These are phyloP conservation scores for Ogataea kodamae DNA, from an alignment of 805 yeast species.

Conservation along the genomic window DNA sequence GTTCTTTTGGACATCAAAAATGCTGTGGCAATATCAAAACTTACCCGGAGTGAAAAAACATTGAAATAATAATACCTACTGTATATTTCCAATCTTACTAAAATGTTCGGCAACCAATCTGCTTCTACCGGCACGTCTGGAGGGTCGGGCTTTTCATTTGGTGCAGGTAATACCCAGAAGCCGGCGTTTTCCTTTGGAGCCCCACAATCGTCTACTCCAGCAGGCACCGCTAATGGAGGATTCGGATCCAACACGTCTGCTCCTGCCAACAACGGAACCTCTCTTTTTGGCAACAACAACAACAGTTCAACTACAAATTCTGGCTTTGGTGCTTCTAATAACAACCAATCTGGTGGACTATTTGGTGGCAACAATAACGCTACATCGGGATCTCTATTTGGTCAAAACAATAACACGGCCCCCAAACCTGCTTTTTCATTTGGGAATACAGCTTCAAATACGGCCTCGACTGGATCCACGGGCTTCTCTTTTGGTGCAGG, in stretches of 20 bases:
- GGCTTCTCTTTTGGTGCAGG: slow-evolving; percentile 16
- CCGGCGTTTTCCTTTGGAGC: slow-evolving; percentile 6
- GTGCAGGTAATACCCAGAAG: slow-evolving; percentile 5
- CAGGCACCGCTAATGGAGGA: slow-evolving; percentile 1
- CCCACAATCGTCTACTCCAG: slow-evolving; percentile 1
- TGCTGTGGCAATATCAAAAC: slow-evolving; percentile 4
- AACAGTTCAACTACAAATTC: neutral
- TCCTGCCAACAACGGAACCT: slow-evolving; percentile 1
- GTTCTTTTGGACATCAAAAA: slow-evolving; percentile 4
- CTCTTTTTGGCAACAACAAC: slow-evolving; percentile 4
- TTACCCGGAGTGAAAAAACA: slow-evolving; percentile 9
- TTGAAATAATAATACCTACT: slow-evolving; percentile 3
- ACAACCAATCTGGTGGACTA: slow-evolving; percentile 10
- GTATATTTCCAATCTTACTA: neutral
- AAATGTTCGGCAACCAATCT: slow-evolving; percentile 11
- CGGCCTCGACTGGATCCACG: slow-evolving; percentile 7
- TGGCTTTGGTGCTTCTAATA: neutral
- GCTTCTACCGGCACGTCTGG: slow-evolving; percentile 7
- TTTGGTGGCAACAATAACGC: slow-evolving; percentile 3
- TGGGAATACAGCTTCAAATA: slow-evolving; percentile 3
- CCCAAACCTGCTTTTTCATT: slow-evolving; percentile 10
- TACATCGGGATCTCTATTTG: slow-evolving; percentile 15
- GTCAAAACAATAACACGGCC: slow-evolving; percentile 8
- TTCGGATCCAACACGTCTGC: slow-evolving; percentile 7
- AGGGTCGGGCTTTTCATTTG: slow-evolving; percentile 14